A percentile compares a stretch with the other conserved stretches of the same genome.
Evolutionary conservation across 2,329 filamentous ascomycete genomes (phyloP).

Genomic region (Apiospora hydei): DNA sequence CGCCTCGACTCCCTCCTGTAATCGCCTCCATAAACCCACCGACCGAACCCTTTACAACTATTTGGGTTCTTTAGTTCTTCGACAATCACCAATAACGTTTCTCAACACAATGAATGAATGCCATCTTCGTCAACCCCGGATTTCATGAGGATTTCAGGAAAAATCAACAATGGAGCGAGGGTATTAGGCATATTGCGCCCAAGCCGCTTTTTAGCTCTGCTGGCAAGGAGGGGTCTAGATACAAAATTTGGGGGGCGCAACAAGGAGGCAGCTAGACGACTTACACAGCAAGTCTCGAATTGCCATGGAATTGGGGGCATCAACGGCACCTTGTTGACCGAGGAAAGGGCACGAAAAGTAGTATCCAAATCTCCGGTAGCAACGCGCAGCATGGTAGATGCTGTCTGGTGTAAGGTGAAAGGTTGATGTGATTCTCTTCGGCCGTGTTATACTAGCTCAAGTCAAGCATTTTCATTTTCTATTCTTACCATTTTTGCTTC

Average conservation of each 20-base stretch:
- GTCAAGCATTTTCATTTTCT: conserved; percentile 38
- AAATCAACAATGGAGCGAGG: conserved; percentile 4
- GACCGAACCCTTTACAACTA: neutral
- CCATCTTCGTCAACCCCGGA: conserved; percentile 18
- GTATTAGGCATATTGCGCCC: neutral
- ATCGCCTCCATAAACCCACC: conserved; percentile 30
- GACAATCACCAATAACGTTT: conserved; percentile 11
- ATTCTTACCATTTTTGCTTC: conserved; percentile 32
- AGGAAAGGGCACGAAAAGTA: conserved; percentile 16
- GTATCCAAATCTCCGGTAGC: neutral
- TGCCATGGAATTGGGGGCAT: conserved; percentile 11
- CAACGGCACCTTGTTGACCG: neutral
- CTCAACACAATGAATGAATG: conserved; percentile 21
- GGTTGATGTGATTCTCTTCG: conserved; percentile 37
- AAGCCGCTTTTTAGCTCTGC: conserved; percentile 8
- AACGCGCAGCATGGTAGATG: conserved; percentile 17
- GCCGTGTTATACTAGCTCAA: conserved; percentile 41
- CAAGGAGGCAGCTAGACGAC: neutral
- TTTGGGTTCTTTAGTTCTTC: conserved; percentile 16
- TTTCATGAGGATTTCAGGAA: conserved; percentile 20
- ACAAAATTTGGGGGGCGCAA: conserved; percentile 8
- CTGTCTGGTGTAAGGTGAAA: conserved; percentile 19
- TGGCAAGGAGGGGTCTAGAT: conserved; percentile 7
- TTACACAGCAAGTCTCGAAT: conserved; percentile 7
- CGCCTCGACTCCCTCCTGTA: conserved; percentile 94